Base-by-base conservation (phyloP, 495 filamentous ascomycete species). In the Tuber umbilicatum region DNA sequence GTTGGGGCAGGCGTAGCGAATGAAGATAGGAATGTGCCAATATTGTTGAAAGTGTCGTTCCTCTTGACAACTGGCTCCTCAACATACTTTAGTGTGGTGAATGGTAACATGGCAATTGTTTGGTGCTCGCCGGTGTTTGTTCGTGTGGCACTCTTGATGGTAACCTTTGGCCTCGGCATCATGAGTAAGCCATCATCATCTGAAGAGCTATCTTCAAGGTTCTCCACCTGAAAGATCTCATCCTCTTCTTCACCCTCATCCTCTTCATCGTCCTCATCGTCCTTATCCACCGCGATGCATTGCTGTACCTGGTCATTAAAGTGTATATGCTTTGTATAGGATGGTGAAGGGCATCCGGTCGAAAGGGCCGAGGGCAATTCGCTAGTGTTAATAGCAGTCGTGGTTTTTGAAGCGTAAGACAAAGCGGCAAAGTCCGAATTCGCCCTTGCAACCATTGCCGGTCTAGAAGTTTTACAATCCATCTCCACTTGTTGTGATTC, bases 241-340 rank as follows among this genome's bases (percentile, higher is more conserved):
- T 79, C 75, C 43, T 64, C 55, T 35, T 83, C 84, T 12, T 83
- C 83, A 17, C 90, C 88, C 0, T 88, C 86, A 21, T 93, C 39
- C 39, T 40, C 91, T 12, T 94, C 91, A 6, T 90, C 88, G 27
- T 89, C 90, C 9, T 89, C 89, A 23, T 88, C 89, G 80, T 95
- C 94, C 72, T 89, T 86, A 39, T 98, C 94, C 38, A 99, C 91
- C 5, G 95, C 95, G 71, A 97, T 97, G 80, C 94, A 97, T 82
- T 99, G 94, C 80, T 93, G 89, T 17, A 99, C 95, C 84, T 93
- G 92, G 81, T 97, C 91, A 83, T 97, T 95, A 84, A 99, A 99
- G 82, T 97, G 93, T 70, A 99, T 98, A 82, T 97, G 95, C 67
- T 91, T 92, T 74, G 86, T 87, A 79, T 69, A 75, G 68, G 73